Conservation (phyloP, 2,329 filamentous ascomycete genomes). For the Dactylellina drechsleri region DNA sequence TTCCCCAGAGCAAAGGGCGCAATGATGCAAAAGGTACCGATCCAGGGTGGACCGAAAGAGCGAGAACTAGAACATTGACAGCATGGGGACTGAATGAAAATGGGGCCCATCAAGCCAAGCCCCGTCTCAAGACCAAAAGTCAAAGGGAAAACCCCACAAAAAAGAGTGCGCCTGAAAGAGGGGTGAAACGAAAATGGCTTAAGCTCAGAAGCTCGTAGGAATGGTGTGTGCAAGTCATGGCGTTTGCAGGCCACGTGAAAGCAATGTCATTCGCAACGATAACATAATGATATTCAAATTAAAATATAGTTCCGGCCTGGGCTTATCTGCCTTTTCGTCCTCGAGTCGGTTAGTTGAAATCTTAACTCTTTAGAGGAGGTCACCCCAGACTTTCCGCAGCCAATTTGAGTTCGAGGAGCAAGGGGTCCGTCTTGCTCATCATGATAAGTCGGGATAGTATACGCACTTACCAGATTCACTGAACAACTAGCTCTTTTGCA, state of each 20-base stretch:
- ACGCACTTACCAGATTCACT: conserved; percentile 36
- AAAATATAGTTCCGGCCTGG: background rate
- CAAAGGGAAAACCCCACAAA: conserved; percentile 32
- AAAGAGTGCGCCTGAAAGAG: conserved; percentile 14
- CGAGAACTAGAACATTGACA: conserved; percentile 17
- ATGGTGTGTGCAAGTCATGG: conserved; percentile 27
- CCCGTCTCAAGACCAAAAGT: too few species aligned
- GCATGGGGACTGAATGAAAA: background rate
- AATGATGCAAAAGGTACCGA: conserved; percentile 50
- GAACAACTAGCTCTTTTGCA: conserved; percentile 5
- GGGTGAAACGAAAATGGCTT: conserved; percentile 21
- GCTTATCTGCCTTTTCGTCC: too few species aligned
- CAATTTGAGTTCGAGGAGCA: conserved; percentile 15
- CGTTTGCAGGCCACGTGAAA: conserved; percentile 45
- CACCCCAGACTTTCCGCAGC: conserved; percentile 28
- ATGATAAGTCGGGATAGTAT: conserved; percentile 39
- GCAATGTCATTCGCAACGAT: conserved; percentile 6
- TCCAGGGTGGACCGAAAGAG: conserved; percentile 45
- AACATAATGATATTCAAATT: conserved; percentile 23
- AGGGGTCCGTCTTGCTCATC: conserved; percentile 4
- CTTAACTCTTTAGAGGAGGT: conserved; percentile 27
- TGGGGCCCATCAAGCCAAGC: background rate
- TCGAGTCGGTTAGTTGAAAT: conserved; percentile 28
- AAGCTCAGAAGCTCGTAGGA: too few species aligned
- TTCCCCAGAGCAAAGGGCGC: conserved; percentile 29